Percentiles rank a stretch among this genome's conserved stretches.
These are phyloP conservation scores for Puya raimondii DNA, from an alignment of 176 grass and related monocot species.

Conservation along the genomic window DNA sequence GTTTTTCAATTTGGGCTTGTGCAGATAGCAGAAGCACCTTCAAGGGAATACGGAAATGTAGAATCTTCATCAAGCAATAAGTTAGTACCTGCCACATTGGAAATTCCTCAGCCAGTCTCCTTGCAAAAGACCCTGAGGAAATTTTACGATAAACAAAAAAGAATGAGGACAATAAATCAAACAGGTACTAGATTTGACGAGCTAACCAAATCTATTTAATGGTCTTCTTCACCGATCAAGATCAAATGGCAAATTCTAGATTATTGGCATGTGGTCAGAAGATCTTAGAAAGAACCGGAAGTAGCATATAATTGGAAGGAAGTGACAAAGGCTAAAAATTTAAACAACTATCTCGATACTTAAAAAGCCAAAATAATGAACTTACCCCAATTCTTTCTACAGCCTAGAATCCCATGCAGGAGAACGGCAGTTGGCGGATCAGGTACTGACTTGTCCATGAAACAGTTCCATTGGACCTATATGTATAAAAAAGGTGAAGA, in stretches of 20 bases:
- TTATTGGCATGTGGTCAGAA: too few species aligned
- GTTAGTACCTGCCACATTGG: conserved; percentile 87
- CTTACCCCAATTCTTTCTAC: conserved; percentile 95
- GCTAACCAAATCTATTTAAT: too few species aligned
- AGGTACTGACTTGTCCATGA: conserved; percentile 89
- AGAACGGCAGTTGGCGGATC: conserved; percentile 98
- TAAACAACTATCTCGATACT: too few species aligned
- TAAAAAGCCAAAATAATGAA: conserved; percentile 7
- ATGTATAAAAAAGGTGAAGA: neutral
- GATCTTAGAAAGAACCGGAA: too few species aligned
- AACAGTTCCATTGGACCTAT: conserved; percentile 93
- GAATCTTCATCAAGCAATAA: conserved; percentile 18
- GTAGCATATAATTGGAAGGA: too few species aligned
- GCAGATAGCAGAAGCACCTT: neutral
- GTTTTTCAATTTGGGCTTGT: too few species aligned
- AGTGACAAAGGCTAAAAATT: too few species aligned
- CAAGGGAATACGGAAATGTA: conserved; percentile 1
- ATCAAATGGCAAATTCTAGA: too few species aligned
- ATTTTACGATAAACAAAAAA: neutral
- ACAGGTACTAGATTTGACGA: neutral
- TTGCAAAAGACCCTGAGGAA: conserved; percentile 66
- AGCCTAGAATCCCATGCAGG: conserved; percentile 91
- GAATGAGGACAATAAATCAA: neutral
- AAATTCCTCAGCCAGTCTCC: conserved; percentile 93
- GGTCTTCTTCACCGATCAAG: too few species aligned